Percentiles rank a stretch among this genome's conserved stretches.
phyloP scores from a whole-genome alignment of 78 protist species.

The Dictyostelium brefeldianum region DNA sequence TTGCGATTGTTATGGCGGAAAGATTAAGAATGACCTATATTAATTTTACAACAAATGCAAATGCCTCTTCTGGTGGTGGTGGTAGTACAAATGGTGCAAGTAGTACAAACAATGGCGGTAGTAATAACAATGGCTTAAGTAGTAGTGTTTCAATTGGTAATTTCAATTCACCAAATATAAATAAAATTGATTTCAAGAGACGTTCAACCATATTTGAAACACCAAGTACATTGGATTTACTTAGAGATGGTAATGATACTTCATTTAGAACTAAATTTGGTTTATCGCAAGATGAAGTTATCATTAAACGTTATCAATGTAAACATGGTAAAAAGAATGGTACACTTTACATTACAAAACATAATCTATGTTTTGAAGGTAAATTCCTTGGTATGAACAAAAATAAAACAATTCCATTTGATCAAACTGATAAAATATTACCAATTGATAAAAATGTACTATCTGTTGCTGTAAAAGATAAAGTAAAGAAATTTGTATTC shows the following conservation, averaged over 20 bases:
- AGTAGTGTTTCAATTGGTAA: neutral
- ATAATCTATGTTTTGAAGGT: slow-evolving; percentile 80
- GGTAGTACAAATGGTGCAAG: neutral
- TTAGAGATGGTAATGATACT: slow-evolving; percentile 37
- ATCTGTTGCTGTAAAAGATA: neutral
- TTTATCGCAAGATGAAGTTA: slow-evolving; percentile 66
- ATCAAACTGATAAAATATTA: slow-evolving; percentile 35
- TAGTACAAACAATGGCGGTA: neutral
- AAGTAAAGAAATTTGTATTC: slow-evolving; percentile 39
- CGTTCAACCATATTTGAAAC: slow-evolving; percentile 40
- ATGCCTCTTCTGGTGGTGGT: neutral
- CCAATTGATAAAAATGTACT: slow-evolving; percentile 43
- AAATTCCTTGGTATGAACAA: slow-evolving; percentile 66
- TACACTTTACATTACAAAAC: slow-evolving; percentile 63
- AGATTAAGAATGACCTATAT: slow-evolving; percentile 4
- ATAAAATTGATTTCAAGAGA: slow-evolving; percentile 11
- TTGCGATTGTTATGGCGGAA: slow-evolving; percentile 51
- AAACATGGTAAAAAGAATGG: slow-evolving; percentile 75
- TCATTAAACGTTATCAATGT: slow-evolving; percentile 68
- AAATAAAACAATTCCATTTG: slow-evolving; percentile 54
- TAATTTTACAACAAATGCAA: neutral
- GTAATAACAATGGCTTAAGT: neutral
- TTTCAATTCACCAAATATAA: slow-evolving; percentile 31
- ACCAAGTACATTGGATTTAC: slow-evolving; percentile 30
- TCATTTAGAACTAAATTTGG: slow-evolving; percentile 48